Base-by-base conservation (phyloP, 2,329 filamentous ascomycete species). In the Teratosphaeriaceae sp. region DNA sequence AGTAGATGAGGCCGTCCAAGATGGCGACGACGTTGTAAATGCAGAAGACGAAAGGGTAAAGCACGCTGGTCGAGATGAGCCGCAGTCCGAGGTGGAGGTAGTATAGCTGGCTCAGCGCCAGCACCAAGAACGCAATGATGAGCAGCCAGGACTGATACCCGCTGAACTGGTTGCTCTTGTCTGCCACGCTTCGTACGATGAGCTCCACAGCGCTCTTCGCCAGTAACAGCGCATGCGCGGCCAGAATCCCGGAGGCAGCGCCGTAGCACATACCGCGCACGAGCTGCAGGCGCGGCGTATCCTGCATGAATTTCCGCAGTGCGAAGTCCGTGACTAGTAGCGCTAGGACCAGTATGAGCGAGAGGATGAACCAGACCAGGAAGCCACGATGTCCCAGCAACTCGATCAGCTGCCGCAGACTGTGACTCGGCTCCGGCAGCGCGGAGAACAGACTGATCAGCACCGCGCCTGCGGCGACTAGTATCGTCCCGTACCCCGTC, bases 1-100 rank as follows among this genome's bases (percentile, higher is more conserved):
- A 98, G 67, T 97, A 98, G 57, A 98, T 95, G 54, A 98, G 75
- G 23, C 92, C 92, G 66, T 98, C 92, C 54, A 97, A 73, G 54
- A 98, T 98, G 52, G 92, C 92, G 59, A 97, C 89, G 59, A 98
- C 95, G 73, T 98, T 98, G 75, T 97, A 98, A 51, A 97, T 80
- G 74, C 92, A 98, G 67, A 98, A 98, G 29, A 97, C 89, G 55
- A 97, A 82, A 4, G 92, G 92, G 65, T 98, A 98, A 53, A 98
- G 75, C 48, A 97, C 84, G 57, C 88, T 95, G 18, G 92, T 97
- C 42, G 89, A 96, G 64, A 94, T 88, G 40, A 98, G 76, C 66
- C 95, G 95, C 49, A 98, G 75, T 41, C 92, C 92, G 33, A 87
- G 80, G 62, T 98, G 92, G 47, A 98, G 79, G 65, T 94, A 97